Base-by-base conservation (phyloP, 345 rosid species). In the Eucalyptus brandiana region DNA sequence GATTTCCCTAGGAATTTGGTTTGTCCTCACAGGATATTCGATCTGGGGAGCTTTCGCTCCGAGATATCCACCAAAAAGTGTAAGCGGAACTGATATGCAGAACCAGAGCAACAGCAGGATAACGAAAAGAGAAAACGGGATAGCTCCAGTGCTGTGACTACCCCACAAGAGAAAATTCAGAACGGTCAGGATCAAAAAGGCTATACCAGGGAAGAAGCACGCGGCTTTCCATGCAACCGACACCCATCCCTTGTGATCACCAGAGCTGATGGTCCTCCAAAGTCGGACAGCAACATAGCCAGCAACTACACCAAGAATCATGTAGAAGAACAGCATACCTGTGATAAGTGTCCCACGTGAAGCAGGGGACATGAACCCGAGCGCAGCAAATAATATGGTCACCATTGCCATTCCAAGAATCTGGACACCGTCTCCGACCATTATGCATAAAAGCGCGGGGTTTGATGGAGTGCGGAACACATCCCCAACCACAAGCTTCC, bases 401-500 rank as follows among this genome's bases (percentile, higher is more conserved):
- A 90, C 91, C 18, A 90, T 45, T 34, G 90, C 89, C 91, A 90
- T 88, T 42, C 91, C 90, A n/a, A 90, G 90, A 88, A 90, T 86
- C 85, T 90, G 91, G 62, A 90, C 91, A 80, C 91, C 91, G 23
- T 90, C 90, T 42, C 91, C 91, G 6, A 90, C 90, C 90, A 90
- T 90, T 86, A 90, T 34, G 45, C 90, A 90, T 49, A 90, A 32
- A 87, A 90, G 89, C 1, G 62, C 60, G 0, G 91, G 72, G 44
- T 80, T 90, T 34, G 90, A 51, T 1, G 91, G 91, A 28, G 90
- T 87, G 47, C 91, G 91, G 91, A 90, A 90, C 9, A 90, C 91
- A 72, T 90, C 91, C 28, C 91, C 91, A 47, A 90, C 91, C 72
- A 97, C 91, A 15, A 90, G 91, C 87, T 90, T 90, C 91, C 91